These are phyloP conservation scores for Fusarium sp. DNA, from an alignment of 2,329 filamentous ascomycete species.

Conservation along the genomic window DNA sequence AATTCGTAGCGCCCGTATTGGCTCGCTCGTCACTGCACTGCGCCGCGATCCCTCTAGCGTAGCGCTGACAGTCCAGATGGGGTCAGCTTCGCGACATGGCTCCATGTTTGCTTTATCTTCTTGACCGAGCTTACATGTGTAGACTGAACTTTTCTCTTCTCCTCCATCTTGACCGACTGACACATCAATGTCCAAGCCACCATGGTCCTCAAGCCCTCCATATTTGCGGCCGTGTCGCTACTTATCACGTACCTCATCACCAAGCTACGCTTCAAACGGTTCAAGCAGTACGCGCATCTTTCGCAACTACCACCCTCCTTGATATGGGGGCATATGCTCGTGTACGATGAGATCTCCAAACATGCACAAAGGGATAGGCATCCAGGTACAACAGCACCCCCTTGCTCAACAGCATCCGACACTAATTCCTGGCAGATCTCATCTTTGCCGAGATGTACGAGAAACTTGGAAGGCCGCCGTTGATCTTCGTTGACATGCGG, in stretches of 20 bases:
- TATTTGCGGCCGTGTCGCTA: not conserved
- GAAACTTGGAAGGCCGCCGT: constrained; percentile 47
- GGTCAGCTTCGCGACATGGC: not conserved
- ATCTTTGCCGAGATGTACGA: constrained; percentile 42
- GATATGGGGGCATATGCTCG: constrained; percentile 6
- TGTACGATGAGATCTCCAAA: not conserved
- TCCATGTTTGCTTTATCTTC: not conserved
- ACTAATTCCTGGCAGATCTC: not conserved
- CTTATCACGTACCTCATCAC: not conserved
- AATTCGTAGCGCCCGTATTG: not conserved
- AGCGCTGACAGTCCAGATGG: not conserved
- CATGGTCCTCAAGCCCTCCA: not conserved
- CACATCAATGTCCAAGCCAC: not conserved
- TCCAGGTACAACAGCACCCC: not conserved
- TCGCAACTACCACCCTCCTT: constrained; percentile 5
- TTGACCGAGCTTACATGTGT: not conserved
- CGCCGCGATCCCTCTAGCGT: not conserved
- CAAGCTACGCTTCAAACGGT: constrained; percentile 6
- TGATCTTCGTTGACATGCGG: constrained; percentile 51
- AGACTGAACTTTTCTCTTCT: not conserved
- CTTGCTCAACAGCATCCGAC: not conserved
- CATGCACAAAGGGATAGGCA: not conserved
- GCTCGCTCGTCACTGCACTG: not conserved
- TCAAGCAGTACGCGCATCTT: constrained; percentile 9
- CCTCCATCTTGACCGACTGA: not conserved